phyloP scores from a whole-genome alignment of 495 filamentous ascomycete genomes.

The Xylaria nigripes region DNA sequence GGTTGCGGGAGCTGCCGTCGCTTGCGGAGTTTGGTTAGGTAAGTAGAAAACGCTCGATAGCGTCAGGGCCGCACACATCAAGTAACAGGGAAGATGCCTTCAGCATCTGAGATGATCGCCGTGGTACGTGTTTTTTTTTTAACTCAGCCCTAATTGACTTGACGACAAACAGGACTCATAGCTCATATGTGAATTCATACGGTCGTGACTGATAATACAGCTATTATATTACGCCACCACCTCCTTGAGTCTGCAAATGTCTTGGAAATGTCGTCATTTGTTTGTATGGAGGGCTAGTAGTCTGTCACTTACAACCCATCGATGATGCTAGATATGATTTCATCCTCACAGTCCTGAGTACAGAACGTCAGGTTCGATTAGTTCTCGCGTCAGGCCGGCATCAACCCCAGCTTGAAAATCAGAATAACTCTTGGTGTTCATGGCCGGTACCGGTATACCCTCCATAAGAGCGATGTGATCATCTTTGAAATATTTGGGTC shows the following conservation, averaged over 20 bases:
- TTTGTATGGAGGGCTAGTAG: background rate
- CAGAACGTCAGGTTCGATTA: background rate
- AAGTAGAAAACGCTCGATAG: background rate
- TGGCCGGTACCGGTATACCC: no score
- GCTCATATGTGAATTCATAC: background rate
- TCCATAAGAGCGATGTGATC: no score
- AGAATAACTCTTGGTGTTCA: no score
- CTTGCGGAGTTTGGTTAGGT: background rate
- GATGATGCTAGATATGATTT: background rate
- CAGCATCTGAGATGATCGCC: background rate
- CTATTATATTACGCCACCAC: no score
- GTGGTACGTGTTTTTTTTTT: background rate
- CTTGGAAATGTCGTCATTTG: background rate
- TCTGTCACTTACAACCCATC: background rate
- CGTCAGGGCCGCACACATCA: background rate
- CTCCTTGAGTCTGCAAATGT: background rate
- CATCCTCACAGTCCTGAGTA: background rate
- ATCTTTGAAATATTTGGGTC: no score
- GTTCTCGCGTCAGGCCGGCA: background rate
- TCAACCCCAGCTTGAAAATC: no score
- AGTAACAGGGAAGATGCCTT: background rate
- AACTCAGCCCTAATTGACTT: background rate
- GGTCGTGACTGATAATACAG: no score
- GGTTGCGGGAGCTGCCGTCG: background rate
- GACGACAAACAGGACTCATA: background rate